Base-by-base conservation (phyloP, 108 stramenopile species). In the Cyclotella sp. region DNA sequence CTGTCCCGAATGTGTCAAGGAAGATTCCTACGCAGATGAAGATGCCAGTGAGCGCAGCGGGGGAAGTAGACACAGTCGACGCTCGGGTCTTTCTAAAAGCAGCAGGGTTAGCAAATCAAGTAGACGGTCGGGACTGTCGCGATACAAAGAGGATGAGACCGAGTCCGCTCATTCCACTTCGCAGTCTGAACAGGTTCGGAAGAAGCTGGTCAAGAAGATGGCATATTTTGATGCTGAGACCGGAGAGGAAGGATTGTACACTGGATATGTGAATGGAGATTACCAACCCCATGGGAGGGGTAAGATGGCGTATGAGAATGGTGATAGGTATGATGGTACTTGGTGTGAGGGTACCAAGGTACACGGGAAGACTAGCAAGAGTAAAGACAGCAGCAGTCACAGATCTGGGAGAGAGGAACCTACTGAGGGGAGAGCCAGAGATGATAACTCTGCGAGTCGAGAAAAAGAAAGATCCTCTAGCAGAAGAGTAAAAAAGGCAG, bases 321-420 rank as follows among this genome's bases (percentile, higher is more conserved):
- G 68, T 46, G 27, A 41, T 28, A 52, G 21, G 70, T 72, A 47
- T 40, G 67, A 47, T 49, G 77, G 77, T 15, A 66, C 62, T 2
- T 78, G 77, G 77, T 61, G 63, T 46, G 77, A 78, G 63, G 77
- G 70, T 16, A 65, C 40, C 5, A 71, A 66, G 53, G 77, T 78
- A 13, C 77, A 78, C 49, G 77, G 77, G 9, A 75, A 75, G 49
- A 69, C 66, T 29, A 68, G 46, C 15, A 16, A 14, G 42, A 28
- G 59, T 39, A 76, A 68, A 21, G 41, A 47, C 27, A 61, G 46
- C 19, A 60, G 47, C 26, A 54, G 34, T 14, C 19, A 27, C 5
- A 61, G 19, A 27, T 28, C 12, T 3, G 26, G 72, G 9, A 63
- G 15, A 13, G 45, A 28, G 9, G 11, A 39, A 26, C n/a, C 15